Evolutionary conservation across 2,329 filamentous ascomycete genomes (phyloP).

Genomic region (Paramyrothecium roridum): DNA sequence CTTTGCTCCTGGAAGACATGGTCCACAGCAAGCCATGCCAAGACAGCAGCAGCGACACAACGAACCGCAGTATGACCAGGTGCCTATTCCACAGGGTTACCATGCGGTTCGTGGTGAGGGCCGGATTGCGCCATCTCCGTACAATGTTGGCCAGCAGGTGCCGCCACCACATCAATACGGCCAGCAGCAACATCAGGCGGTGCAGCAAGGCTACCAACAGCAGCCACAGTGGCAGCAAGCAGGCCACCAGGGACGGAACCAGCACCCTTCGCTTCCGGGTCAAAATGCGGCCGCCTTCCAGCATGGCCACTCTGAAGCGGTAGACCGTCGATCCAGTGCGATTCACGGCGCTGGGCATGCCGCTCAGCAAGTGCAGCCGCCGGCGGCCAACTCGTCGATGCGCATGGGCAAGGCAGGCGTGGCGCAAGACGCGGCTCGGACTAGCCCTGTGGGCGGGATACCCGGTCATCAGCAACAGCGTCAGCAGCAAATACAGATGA

Average conservation of each 20-base stretch:
- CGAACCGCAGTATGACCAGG: conserved; percentile 23
- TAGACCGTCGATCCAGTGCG: not conserved
- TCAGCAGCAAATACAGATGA: not conserved
- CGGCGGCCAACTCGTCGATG: too few relatives aligned
- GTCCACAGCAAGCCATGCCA: not conserved
- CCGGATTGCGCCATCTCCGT: conserved; percentile 20
- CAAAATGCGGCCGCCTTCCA: not conserved
- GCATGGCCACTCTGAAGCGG: not conserved
- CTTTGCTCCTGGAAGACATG: not conserved
- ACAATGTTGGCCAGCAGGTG: conserved; percentile 16
- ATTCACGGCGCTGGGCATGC: not conserved
- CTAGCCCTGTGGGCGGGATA: not conserved
- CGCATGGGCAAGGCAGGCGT: too few relatives aligned
- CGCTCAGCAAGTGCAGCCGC: not conserved
- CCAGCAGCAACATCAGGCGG: conserved; percentile 2
- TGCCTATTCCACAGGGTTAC: conserved; percentile 35
- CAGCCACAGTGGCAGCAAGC: conserved; percentile 7
- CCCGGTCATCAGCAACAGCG: not conserved
- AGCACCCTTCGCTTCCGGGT: not conserved
- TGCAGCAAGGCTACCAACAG: conserved; percentile 3
- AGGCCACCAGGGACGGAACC: not conserved
- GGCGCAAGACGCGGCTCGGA: not conserved
- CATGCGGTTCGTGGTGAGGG: conserved; percentile 33
- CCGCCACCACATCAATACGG: conserved; percentile 7
- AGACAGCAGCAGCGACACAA: not conserved